Evolutionary conservation across 768 basidiomycete genomes (phyloP), one percentile per base, ranked within the genome.

Genomic region (Trametes punicea): DNA sequence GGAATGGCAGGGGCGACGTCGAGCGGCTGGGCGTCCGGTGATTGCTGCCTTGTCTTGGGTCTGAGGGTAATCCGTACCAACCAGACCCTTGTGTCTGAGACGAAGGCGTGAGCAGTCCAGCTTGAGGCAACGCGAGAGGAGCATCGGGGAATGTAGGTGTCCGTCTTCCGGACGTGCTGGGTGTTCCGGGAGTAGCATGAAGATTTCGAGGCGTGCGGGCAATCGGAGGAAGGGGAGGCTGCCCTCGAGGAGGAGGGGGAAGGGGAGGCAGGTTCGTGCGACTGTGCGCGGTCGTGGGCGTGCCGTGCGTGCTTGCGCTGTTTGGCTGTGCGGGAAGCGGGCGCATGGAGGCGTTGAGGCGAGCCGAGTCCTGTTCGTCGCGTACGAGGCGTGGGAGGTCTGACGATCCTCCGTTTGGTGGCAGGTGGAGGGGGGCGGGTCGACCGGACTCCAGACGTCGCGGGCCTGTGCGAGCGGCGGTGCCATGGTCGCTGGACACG

Each of bases 361-460:
- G 73, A 7, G 73, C 62, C 0, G 85, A 81, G 60, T 89, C 87
- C 58, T 73, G 63, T 25, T 77, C 77, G 59, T 89, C 85, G 46
- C 85, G 81, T 38, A 88, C 79, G 54, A 93, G 75, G 18, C 82
- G 83, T 6, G 92, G 92, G 1, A 93, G 81, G 65, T 87, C 85
- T 15, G 75, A 72, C 36, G 84, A 75, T 3, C 74, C 74, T 10
- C 77, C 67, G 56, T 77, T 77, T 0, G 77, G 76, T 16, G 81
- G 77, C 9, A 96, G 76, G 61, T 88, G 83, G n/a, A 96, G 74
- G 0, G 93, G 93, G 0, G 93, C 87, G 4, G 93, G 93, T 57
- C 93, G 74, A 36, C 76, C 79, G 48, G 74, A 80, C 62, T 88
- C 82, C 25, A 83, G 74, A 21, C 83, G 77, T 59, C 82, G 76